Evolutionary conservation across 2,329 filamentous ascomycete genomes (phyloP), one percentile per base, ranked within the genome.

Genomic region (Bipolaris cookei): DNA sequence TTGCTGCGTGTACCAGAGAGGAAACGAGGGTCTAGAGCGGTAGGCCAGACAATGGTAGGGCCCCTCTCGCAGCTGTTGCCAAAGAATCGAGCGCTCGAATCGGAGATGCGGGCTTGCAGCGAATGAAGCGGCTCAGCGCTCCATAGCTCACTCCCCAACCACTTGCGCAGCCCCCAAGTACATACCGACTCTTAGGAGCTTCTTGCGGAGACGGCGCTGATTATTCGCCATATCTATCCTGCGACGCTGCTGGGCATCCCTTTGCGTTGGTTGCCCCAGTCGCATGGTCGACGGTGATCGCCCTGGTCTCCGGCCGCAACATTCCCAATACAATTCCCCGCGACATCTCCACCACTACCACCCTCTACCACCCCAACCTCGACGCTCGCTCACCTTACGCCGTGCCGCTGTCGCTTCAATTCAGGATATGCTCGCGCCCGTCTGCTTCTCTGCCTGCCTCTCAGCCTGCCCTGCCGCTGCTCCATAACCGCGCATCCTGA

Each of bases 371-470:
- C 32, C 63, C 28, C 56, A 49, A 55, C 51, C 62, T 54, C 62
- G 54, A 63, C 67, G 44, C 63, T 66, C 67, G 52, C 47, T 65
- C 67, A 44, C 52, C 42, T 41, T 44, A 61, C 54, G 60, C 58
- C 64, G 59, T 64, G 55, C 46, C 51, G 49, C 42, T 37, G 63
- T 56, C 62, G 64, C 61, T 43, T 55, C 52, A 47, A 42, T 45
- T 38, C 58, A 69, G 73, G 70, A 72, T 55, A 75, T 76, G 72
- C 67, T 61, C 61, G 63, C 62, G 62, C 59, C 54, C 61, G 55
- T 51, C 63, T 58, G 58, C 56, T 18, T 43, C 61, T 62, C 55
- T 59, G 51, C 54, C 64, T 56, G 63, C 59, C 65, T 59, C 54
- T 44, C 66, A 32, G 44, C 54, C 18, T 42, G 13, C 45, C 38